These are phyloP conservation scores for Microascus cirrosus DNA, from an alignment of 2,329 filamentous ascomycete species.

Conservation along the genomic window DNA sequence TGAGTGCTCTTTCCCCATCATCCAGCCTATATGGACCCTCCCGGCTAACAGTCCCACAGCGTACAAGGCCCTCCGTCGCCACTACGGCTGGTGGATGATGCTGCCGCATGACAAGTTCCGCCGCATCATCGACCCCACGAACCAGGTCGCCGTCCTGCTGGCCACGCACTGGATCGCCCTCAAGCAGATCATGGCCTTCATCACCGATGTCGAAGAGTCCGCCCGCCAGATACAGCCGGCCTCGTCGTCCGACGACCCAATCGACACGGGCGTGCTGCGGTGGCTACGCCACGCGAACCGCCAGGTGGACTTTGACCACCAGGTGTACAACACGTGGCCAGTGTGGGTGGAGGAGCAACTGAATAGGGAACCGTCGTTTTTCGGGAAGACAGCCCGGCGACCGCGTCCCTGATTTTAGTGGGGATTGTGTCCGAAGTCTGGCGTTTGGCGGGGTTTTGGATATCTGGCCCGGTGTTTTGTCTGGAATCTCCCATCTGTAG, in stretches of 20 bases:
- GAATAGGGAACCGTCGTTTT: conserved; percentile 30
- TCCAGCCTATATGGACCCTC: background rate
- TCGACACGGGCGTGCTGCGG: conserved; percentile 31
- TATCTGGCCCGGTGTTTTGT: no score
- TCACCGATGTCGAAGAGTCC: conserved; percentile 27
- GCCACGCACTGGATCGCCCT: conserved; percentile 43
- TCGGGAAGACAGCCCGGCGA: conserved; percentile 19
- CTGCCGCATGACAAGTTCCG: conserved; percentile 41
- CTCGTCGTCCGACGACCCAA: conserved; percentile 9
- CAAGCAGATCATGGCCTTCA: conserved; percentile 40
- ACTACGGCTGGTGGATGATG: conserved; percentile 48
- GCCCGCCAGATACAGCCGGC: conserved; percentile 17
- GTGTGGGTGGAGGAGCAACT: conserved; percentile 42
- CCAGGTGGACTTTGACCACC: conserved; percentile 30
- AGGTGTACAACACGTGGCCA: conserved; percentile 39
- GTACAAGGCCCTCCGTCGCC: conserved; percentile 35
- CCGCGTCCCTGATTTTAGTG: no score
- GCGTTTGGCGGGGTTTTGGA: no score
- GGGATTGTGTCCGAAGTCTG: no score
- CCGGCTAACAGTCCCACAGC: no score
- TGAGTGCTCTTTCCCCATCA: conserved; percentile 17
- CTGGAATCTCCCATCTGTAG: no score
- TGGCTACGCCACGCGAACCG: conserved; percentile 41
- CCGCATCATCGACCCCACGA: conserved; percentile 32
- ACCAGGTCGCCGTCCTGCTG: conserved; percentile 34